Conservation (phyloP, 2,329 filamentous ascomycete genomes). For the Metarhizium album region DNA sequence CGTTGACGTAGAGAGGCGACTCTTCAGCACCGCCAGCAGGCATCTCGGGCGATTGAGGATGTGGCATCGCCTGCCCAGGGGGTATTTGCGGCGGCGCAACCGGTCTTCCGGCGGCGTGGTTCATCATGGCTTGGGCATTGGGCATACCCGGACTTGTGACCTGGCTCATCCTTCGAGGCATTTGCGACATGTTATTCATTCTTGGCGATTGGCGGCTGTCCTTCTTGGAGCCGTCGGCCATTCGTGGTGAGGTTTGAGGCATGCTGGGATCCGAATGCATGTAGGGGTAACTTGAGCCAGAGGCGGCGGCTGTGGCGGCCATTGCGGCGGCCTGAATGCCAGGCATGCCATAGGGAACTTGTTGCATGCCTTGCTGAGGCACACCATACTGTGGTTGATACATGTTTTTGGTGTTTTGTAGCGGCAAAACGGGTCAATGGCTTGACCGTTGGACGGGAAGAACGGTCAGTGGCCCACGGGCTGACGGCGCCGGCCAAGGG, state of each 20-base stretch:
- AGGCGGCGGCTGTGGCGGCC: slow-evolving; percentile 83
- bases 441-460: neutral
- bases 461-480: no score
- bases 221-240: slow-evolving; percentile 62
- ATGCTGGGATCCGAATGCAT: slow-evolving; percentile 60
- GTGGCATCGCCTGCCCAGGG: slow-evolving; percentile 53
- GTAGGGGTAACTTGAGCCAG: slow-evolving; percentile 66
- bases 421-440: neutral
- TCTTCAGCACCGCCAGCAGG: slow-evolving; percentile 67
- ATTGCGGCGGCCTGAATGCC: slow-evolving; percentile 84
- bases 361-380: slow-evolving; percentile 60
- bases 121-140: slow-evolving; percentile 66
- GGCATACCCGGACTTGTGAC: slow-evolving; percentile 65
- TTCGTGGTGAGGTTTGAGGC: slow-evolving; percentile 64
- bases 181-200: slow-evolving; percentile 51
- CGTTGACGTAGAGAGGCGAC: slow-evolving; percentile 93
- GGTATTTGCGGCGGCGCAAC: slow-evolving; percentile 50
- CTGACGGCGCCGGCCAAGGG: slow-evolving; percentile 4
- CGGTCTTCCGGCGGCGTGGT: slow-evolving; percentile 44
- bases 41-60: slow-evolving; percentile 70
- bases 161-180: slow-evolving; percentile 63
- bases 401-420: slow-evolving; percentile 40
- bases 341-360: slow-evolving; percentile 58
- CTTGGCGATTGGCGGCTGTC: slow-evolving; percentile 70
- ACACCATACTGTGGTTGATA: slow-evolving; percentile 73